phyloP scores from a whole-genome alignment of 1,284 basidiomycete genomes.

The Cryptococcus neoformans region DNA sequence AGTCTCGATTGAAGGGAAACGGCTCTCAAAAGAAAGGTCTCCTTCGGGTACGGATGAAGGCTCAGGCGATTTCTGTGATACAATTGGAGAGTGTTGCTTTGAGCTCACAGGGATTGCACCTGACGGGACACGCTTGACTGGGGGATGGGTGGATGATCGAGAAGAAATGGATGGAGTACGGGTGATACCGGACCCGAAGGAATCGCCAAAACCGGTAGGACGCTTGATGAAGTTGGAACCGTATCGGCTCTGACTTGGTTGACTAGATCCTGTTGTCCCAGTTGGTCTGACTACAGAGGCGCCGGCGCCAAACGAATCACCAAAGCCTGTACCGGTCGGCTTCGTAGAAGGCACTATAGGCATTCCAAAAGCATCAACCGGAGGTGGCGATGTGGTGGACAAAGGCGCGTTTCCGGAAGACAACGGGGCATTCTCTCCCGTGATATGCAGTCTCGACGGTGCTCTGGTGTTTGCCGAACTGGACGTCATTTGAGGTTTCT shows the following conservation, averaged over 20 bases:
- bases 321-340: conserved; percentile 21
- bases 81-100: background rate
- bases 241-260: background rate
- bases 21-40: conserved; percentile 39
- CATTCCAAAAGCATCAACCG: conserved; percentile 39
- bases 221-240: background rate
- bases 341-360: conserved; percentile 8
- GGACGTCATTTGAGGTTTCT: background rate
- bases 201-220: conserved; percentile 29
- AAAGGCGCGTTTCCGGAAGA: background rate
- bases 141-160: conserved; percentile 1
- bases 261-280: background rate
- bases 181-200: conserved; percentile 16
- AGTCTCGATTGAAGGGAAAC: conserved; percentile 45
- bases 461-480: conserved; percentile 24
- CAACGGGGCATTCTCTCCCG: background rate
- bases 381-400: conserved; percentile 3
- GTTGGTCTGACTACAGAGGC: background rate
- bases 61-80: conserved; percentile 4
- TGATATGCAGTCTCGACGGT: conserved; percentile 28
- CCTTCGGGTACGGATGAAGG: conserved; percentile 24
- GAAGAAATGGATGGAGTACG: conserved; percentile 1
- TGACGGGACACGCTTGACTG: conserved; percentile 3
- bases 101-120: background rate
- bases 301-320: conserved; percentile 26